Evolutionary conservation across 2,329 filamentous ascomycete genomes (phyloP).

Genomic region (Periconia sp.): DNA sequence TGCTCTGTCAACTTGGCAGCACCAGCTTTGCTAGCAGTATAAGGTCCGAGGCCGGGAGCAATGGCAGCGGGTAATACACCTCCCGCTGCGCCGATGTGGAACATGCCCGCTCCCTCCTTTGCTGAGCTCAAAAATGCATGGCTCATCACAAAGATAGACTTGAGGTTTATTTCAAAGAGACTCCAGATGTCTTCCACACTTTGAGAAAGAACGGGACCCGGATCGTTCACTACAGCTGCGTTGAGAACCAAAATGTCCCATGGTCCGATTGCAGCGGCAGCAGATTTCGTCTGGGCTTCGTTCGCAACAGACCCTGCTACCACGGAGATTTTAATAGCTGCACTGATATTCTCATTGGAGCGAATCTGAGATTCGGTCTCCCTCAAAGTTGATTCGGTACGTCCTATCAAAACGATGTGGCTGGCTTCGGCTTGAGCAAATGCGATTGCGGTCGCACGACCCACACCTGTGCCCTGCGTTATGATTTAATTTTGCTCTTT

Average conservation of each 20-base stretch:
- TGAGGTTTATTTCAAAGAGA: constrained; percentile 16
- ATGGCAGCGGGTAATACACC: neutral
- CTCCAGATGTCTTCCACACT: constrained; percentile 18
- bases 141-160: constrained; percentile 14
- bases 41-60: neutral
- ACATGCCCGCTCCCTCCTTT: constrained; percentile 5
- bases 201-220: constrained; percentile 3
- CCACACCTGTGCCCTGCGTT: constrained; percentile 44
- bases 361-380: constrained; percentile 4
- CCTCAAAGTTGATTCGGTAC: constrained; percentile 16
- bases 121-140: constrained; percentile 20
- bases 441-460: constrained; percentile 41
- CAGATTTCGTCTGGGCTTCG: constrained; percentile 8
- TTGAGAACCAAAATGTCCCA: constrained; percentile 23
- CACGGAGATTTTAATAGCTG: neutral
- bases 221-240: constrained; percentile 12
- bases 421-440: constrained; percentile 47
- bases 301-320: constrained; percentile 12
- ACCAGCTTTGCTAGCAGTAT: constrained; percentile 28
- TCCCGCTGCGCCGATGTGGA: neutral
- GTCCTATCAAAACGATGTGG: constrained; percentile 45
- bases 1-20: constrained; percentile 33
- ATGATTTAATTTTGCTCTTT: neutral
- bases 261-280: constrained; percentile 9
- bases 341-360: neutral